Conservation (phyloP, 805 yeast species). For the Spathaspora hagerdaliae region DNA sequence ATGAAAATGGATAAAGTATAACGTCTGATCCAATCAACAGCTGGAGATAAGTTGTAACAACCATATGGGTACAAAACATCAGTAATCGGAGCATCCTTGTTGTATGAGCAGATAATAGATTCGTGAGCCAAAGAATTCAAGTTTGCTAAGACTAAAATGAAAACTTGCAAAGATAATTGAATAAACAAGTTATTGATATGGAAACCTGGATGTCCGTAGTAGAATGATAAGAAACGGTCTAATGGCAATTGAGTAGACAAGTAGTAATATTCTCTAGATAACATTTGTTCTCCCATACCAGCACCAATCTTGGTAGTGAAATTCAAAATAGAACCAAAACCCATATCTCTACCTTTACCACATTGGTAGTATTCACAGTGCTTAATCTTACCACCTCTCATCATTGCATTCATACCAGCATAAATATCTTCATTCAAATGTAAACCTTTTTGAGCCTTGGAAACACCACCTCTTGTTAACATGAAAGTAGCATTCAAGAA, state of each 20-base stretch:
- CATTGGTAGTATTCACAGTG: constrained; percentile 83
- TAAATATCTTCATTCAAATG: constrained; percentile 83
- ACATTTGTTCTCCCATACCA: constrained; percentile 87
- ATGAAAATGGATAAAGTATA: constrained; percentile 70
- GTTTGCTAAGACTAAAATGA: constrained; percentile 60
- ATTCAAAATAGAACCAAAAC: constrained; percentile 77
- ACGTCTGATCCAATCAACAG: constrained; percentile 70
- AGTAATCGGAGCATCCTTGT: constrained; percentile 54
- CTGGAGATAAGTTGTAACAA: constrained; percentile 67
- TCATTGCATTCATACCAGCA: constrained; percentile 77
- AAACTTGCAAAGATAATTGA: constrained; percentile 51
- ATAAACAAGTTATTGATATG: constrained; percentile 77
- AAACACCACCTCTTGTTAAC: constrained; percentile 85
- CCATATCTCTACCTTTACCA: constrained; percentile 84
- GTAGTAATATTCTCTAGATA: constrained; percentile 77
- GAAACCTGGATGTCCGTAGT: constrained; percentile 84
- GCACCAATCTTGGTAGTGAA: constrained; percentile 85
- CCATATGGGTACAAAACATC: constrained; percentile 63
- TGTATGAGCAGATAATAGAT: constrained; percentile 57
- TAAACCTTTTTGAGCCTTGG: constrained; percentile 79
- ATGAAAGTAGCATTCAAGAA: constrained; percentile 70
- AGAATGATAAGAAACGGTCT: constrained; percentile 75
- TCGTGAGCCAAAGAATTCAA: constrained; percentile 61
- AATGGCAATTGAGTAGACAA: constrained; percentile 73
- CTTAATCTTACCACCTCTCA: constrained; percentile 79